These are phyloP conservation scores for Termitomyces bulborhizus DNA, from an alignment of 768 basidiomycete species.

Conservation along the genomic window DNA sequence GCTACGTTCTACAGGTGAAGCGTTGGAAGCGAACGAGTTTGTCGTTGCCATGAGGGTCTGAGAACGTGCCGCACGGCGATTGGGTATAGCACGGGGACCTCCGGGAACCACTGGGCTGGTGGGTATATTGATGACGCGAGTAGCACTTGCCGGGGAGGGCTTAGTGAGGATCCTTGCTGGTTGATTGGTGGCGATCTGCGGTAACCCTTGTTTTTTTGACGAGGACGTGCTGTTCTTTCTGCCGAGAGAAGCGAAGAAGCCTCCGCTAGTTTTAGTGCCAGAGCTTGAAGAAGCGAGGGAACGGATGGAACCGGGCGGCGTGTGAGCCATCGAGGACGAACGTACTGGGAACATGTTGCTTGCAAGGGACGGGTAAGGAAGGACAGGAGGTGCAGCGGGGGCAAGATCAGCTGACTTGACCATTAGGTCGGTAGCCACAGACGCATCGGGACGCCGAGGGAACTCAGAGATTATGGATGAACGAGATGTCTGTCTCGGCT, in stretches of 20 bases:
- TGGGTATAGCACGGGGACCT: conserved; percentile 66
- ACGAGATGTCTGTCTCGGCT: conserved; percentile 63
- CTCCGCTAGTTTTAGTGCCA: conserved; percentile 37
- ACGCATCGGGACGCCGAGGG: conserved; percentile 74
- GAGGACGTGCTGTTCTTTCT: conserved; percentile 53
- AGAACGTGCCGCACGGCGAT: conserved; percentile 50
- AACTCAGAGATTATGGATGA: conserved; percentile 75
- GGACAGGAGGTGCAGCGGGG: conserved; percentile 49
- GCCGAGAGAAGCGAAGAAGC: conserved; percentile 72
- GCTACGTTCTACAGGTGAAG: conserved; percentile 18
- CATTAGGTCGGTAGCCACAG: conserved; percentile 69
- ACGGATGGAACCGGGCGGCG: conserved; percentile 47
- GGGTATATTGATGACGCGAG: conserved; percentile 27
- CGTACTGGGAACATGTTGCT: conserved; percentile 24
- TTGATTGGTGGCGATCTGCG: conserved; percentile 18
- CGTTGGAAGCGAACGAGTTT: conserved; percentile 21
- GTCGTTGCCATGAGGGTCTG: conserved; percentile 53
- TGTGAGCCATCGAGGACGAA: conserved; percentile 26
- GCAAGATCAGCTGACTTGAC: conserved; percentile 38
- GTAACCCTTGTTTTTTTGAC: conserved; percentile 16
- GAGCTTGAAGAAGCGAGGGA: conserved; percentile 37
- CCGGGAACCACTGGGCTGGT: conserved; percentile 56
- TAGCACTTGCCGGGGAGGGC: conserved; percentile 14
- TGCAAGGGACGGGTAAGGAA: conserved; percentile 75
- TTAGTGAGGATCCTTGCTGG: conserved; percentile 19